Percentiles rank a stretch among this genome's conserved stretches.
Evolutionary conservation across 2,329 filamentous ascomycete species (phyloP).

Genomic region (Pestalotiopsis fici): DNA sequence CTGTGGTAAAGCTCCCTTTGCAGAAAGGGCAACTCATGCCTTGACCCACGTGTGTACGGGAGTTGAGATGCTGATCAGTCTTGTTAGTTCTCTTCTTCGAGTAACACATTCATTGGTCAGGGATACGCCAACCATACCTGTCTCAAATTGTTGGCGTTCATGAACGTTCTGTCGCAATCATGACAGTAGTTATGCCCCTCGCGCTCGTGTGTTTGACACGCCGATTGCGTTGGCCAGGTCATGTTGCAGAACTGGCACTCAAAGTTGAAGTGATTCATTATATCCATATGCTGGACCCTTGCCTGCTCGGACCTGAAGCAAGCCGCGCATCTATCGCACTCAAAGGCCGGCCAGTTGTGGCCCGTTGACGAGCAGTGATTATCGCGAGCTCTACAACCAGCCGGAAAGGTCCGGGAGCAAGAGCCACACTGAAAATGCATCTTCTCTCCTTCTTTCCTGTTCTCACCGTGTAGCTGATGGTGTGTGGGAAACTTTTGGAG

Average conservation of each 20-base stretch:
- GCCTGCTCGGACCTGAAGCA: conserved; percentile 14
- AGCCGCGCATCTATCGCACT: conserved; percentile 19
- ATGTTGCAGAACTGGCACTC: conserved; percentile 29
- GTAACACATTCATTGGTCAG: not conserved
- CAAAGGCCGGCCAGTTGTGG: conserved; percentile 13
- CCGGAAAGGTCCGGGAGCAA: conserved; percentile 15
- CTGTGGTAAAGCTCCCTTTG: conserved; percentile 41
- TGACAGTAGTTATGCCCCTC: conserved; percentile 32
- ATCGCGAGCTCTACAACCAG: conserved; percentile 12
- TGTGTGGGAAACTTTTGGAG: too few relatives aligned
- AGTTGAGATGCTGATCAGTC: conserved; percentile 53
- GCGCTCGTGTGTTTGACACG: conserved; percentile 26
- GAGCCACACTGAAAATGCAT: conserved; percentile 17
- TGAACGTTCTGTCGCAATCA: conserved; percentile 33
- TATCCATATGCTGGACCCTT: conserved; percentile 29
- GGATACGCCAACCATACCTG: conserved; percentile 26
- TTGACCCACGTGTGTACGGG: conserved; percentile 45
- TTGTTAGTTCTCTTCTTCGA: not conserved
- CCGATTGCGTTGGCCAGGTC: conserved; percentile 15
- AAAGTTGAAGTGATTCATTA: conserved; percentile 25
- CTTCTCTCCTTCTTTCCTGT: not conserved
- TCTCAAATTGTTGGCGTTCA: conserved; percentile 27
- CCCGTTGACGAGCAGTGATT: conserved; percentile 16
- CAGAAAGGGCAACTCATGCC: conserved; percentile 59
- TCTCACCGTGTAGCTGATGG: too few relatives aligned